Conservation (phyloP, 495 filamentous ascomycete species). For the Hypomontagnella submonticulosa region DNA sequence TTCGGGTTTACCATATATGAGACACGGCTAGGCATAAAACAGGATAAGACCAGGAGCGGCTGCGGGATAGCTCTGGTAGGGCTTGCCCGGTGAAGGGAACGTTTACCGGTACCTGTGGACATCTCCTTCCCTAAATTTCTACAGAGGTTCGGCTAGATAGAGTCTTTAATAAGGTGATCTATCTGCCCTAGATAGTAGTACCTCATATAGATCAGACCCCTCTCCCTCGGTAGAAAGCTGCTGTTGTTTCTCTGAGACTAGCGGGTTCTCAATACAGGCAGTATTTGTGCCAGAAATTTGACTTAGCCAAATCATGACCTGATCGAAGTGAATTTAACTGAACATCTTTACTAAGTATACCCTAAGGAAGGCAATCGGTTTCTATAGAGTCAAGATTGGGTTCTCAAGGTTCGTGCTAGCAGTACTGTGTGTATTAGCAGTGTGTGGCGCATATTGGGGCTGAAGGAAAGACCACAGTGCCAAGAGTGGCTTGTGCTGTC, state of each 20-base stretch:
- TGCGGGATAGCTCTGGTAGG: neutral
- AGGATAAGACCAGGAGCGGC: slow-evolving; percentile 12
- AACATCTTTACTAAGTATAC: too few relatives aligned
- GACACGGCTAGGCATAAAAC: slow-evolving; percentile 2
- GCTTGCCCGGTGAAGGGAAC: slow-evolving; percentile 1
- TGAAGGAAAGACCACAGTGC: too few relatives aligned
- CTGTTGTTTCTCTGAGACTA: neutral
- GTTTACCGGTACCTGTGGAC: slow-evolving; percentile 7
- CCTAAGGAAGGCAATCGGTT: too few relatives aligned
- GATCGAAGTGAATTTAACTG: neutral
- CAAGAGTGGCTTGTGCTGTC: too few relatives aligned
- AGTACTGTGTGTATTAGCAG: too few relatives aligned
- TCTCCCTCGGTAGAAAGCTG: neutral
- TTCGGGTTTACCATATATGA: slow-evolving; percentile 15
- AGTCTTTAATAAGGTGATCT: neutral
- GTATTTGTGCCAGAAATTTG: neutral
- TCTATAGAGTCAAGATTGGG: too few relatives aligned
- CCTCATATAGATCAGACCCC: slow-evolving; percentile 30
- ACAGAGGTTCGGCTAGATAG: slow-evolving; percentile 3
- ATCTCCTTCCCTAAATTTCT: slow-evolving; percentile 17
- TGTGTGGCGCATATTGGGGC: too few relatives aligned
- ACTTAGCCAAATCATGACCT: neutral
- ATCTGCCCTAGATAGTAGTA: slow-evolving; percentile 20
- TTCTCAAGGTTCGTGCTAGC: too few relatives aligned
- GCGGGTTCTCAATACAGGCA: slow-evolving; percentile 5